These are phyloP conservation scores for Ogataea pini DNA, from an alignment of 805 yeast species.

Conservation along the genomic window DNA sequence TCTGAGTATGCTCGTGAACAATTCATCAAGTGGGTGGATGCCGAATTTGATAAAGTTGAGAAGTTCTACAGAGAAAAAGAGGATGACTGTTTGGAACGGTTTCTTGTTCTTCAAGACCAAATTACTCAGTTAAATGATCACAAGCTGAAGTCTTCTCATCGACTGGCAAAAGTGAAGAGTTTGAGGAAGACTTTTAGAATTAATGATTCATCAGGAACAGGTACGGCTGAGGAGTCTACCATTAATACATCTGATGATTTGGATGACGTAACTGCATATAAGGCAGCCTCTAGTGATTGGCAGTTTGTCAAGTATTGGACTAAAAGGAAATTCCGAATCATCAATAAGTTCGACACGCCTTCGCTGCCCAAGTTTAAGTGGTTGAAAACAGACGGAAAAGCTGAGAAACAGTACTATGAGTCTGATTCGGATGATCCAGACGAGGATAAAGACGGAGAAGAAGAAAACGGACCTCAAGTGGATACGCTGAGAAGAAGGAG, in stretches of 20 bases:
- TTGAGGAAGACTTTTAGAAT: constrained; percentile 13
- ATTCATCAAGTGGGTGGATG: constrained; percentile 69
- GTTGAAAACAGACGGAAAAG: constrained; percentile 30
- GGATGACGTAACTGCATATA: constrained; percentile 17
- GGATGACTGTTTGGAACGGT: constrained; percentile 58
- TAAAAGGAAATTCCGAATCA: constrained; percentile 29
- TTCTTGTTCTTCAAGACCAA: constrained; percentile 65
- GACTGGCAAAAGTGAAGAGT: constrained; percentile 12
- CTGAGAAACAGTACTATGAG: constrained; percentile 38
- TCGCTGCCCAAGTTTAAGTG: constrained; percentile 42
- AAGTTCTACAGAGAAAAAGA: constrained; percentile 62
- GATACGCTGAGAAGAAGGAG: not conserved
- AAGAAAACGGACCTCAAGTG: not conserved
- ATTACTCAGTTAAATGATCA: constrained; percentile 63
- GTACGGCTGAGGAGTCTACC: constrained; percentile 6
- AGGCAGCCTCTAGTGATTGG: constrained; percentile 17
- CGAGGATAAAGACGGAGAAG: not conserved
- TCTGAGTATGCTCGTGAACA: constrained; percentile 43
- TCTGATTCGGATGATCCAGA: constrained; percentile 31
- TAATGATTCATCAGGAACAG: not conserved
- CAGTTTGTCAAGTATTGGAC: constrained; percentile 26
- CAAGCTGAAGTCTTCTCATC: constrained; percentile 30
- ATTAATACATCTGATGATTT: constrained; percentile 5
- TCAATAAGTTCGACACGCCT: constrained; percentile 42
- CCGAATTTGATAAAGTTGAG: constrained; percentile 60